phyloP scores from a whole-genome alignment of 495 filamentous ascomycete species.

The Hypoxylon intermedium region DNA sequence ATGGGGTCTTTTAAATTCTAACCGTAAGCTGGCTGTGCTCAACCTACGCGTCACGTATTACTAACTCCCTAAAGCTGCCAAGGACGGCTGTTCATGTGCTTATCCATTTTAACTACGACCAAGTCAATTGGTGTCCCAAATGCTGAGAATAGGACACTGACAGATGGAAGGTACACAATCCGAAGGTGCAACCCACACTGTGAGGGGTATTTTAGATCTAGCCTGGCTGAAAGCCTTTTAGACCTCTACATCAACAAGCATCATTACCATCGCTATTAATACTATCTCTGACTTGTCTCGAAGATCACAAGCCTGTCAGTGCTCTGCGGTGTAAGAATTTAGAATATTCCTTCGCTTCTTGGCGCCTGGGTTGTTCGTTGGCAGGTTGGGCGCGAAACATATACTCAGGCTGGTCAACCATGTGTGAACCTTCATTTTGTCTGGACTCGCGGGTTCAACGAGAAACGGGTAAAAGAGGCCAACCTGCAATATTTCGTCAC shows the following conservation, averaged over 20 bases:
- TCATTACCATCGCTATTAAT: too few species aligned
- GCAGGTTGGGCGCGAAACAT: too few species aligned
- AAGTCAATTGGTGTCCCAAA: too few species aligned
- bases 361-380: not conserved
- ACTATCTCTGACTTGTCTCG: too few species aligned
- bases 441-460: not conserved
- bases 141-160: too few species aligned
- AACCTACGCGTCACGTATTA: not conserved
- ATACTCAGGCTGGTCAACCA: too few species aligned
- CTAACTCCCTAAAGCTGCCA: not conserved
- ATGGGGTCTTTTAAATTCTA: not conserved
- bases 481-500: not conserved
- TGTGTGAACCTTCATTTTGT: not conserved
- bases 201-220: too few species aligned
- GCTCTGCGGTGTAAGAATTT: conserved; percentile 22
- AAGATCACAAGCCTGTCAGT: too few species aligned
- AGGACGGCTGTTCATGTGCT: not conserved
- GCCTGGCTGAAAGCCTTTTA: too few species aligned
- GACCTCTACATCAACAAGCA: too few species aligned
- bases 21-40: not conserved
- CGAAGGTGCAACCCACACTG: too few species aligned
- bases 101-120: not conserved
- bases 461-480: not conserved
- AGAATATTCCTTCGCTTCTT: not conserved
- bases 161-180: too few species aligned